Evolutionary conservation across 148 eudicot species (phyloP).

Genomic region (Silene conica): DNA sequence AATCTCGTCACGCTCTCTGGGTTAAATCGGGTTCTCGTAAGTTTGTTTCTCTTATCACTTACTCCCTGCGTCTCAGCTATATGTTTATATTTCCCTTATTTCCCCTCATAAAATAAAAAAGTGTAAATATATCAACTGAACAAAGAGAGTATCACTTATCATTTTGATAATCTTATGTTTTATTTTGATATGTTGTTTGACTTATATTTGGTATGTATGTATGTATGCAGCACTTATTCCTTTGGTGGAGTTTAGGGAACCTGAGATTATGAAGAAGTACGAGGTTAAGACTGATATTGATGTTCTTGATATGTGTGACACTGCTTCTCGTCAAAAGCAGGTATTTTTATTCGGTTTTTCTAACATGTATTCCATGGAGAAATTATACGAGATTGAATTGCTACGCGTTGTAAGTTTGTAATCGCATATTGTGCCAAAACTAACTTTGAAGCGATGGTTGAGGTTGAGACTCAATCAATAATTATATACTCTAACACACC

Average conservation of each 20-base stretch:
- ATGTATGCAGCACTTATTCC: conserved; percentile 65
- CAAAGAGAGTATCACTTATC: conserved; percentile 8
- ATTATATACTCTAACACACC: too few relatives aligned
- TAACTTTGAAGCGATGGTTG: too few relatives aligned
- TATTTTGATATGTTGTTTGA: background rate
- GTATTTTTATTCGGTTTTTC: conserved; percentile 14
- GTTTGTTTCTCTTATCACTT: conserved; percentile 14
- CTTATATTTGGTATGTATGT: background rate
- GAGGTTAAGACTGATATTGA: conserved; percentile 53
- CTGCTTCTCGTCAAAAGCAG: conserved; percentile 73
- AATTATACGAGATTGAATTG: too few relatives aligned
- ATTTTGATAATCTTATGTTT: background rate
- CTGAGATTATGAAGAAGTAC: conserved; percentile 62
- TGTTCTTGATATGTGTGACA: conserved; percentile 69
- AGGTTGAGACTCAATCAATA: too few relatives aligned
- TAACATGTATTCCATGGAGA: too few relatives aligned
- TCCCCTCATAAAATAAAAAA: too few relatives aligned
- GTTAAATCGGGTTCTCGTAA: conserved; percentile 66
- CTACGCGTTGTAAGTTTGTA: too few relatives aligned
- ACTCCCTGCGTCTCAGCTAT: too few relatives aligned
- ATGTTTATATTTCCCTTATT: too few relatives aligned
- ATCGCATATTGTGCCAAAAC: too few relatives aligned
- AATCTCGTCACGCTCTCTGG: conserved; percentile 62
- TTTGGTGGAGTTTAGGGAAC: conserved; percentile 67
- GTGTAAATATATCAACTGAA: too few relatives aligned